Evolutionary conservation across 2,329 filamentous ascomycete genomes (phyloP).

Genomic region (Pseudocercospora cruenta): DNA sequence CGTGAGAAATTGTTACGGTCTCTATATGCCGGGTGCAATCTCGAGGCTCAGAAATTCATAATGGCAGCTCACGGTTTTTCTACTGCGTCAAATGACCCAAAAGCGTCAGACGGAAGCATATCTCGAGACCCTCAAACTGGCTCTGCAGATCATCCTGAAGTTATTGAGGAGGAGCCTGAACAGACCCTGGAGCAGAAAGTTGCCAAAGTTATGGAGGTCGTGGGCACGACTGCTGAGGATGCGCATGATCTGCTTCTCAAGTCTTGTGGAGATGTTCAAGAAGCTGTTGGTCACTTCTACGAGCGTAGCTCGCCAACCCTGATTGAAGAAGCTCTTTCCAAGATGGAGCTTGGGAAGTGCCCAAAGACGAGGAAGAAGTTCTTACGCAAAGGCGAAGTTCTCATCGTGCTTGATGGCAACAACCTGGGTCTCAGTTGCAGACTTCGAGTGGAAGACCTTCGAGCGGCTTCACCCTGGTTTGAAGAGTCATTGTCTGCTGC

Average conservation of each 20-base stretch:
- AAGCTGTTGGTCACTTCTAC: background rate
- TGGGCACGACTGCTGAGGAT: background rate
- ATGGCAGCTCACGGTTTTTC: background rate
- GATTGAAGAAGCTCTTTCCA: background rate
- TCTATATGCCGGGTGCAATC: too few relatives aligned
- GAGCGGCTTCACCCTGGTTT: background rate
- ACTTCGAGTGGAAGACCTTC: conserved; percentile 2
- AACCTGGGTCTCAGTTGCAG: conserved; percentile 13
- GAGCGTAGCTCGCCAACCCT: background rate
- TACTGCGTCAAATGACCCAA: background rate
- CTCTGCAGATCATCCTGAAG: background rate
- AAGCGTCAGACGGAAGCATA: background rate
- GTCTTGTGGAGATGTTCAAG: background rate
- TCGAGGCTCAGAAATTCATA: too few relatives aligned
- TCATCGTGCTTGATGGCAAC: background rate
- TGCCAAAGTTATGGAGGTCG: background rate
- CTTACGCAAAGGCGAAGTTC: conserved; percentile 6
- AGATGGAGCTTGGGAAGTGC: background rate
- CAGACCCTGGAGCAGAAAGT: background rate
- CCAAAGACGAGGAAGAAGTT: background rate
- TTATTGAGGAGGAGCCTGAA: background rate
- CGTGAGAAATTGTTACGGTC: too few relatives aligned
- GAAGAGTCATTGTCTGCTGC: background rate
- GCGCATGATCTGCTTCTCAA: background rate
- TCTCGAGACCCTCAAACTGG: background rate